Base-by-base conservation (phyloP, 163 green algal species). In the Prototheca wickerhamii region DNA sequence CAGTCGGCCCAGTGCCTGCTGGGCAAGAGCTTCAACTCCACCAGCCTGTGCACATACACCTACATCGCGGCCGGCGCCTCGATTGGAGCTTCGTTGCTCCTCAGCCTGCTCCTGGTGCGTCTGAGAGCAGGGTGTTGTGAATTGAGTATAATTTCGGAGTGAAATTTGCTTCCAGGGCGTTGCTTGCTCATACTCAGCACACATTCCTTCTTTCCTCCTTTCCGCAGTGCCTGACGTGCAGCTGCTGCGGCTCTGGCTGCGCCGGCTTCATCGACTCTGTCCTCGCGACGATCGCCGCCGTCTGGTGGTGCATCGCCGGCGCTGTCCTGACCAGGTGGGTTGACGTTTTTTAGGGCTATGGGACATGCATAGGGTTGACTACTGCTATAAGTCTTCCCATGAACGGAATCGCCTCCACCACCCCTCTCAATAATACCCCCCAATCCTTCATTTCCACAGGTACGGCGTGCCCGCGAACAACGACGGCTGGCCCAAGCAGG, bases 11-110 rank as follows among this genome's bases (percentile, higher is more conserved):
- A 61, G 25, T 61, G 55, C 32, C 31, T 61, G 55, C 55, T 61
- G 1, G 55, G 55, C 30, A 49, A 15, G 12, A 31, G 12, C 55
- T 8, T 49, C 20, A 44, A 61, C 55, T 49, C 30, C 21, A 28
- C 29, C 30, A 43, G 12, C 20, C 55, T 61, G 15, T 61, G 55
- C 32, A 49, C 55, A 30, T 61, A 61, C 55, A 44, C 55, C 31
- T 61, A 61, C 55, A 34, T 61, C 30, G 55, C 12, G 8, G 23
- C 30, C 4, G 32, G 31, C 23, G 55, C 55, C 32, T 43, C 30
- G 31, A 61, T 61, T 5, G 32, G 18, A 30, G 55, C 30, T 4
- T 30, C 31, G 31, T 18, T 61, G 8, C 55, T 61, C 8, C 55
- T 61, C 8, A 44, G 20, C 25, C 28, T 61, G 8, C 31, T 61